Evolutionary conservation across 2,329 filamentous ascomycete genomes (phyloP), one percentile per base, ranked within the genome.

Genomic region (Aspergillus amoenus): DNA sequence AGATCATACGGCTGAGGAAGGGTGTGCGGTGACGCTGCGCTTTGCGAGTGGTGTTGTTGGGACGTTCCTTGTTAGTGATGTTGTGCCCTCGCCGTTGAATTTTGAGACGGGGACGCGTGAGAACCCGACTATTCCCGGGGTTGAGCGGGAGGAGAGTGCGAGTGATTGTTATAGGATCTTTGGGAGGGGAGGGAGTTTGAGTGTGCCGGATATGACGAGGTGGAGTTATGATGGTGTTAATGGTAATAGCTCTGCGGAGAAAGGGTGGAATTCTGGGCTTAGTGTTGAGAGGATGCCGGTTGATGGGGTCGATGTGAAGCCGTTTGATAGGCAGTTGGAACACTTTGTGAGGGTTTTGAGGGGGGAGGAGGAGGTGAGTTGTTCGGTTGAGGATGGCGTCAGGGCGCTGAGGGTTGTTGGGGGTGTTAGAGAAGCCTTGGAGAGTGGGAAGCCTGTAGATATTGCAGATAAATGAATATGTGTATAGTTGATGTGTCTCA

Each of bases 31-130:
- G 0, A 78, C 81, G 0, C 63, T 86, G 13, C 71, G 76, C 0
- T 87, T 86, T 63, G 73, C 73, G 1, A 81, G 76, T 2, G 84
- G 84, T 0, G 75, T 79, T 2, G 82, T 86, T 0, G 83, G 83
- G 0, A 84, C 81, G 0, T 86, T 86, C 62, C 56, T 87, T 3
- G 64, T 85, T 3, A 80, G 77, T 11, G 84, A 87, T 65, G 76
- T 77, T 7, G 74, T 77, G 0, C 77, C 81, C 0, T 80, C 78
- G 0, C 79, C 81, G 1, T 78, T 84, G 65, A 82, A 76, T 56
- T 86, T 85, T 48, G 84, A 86, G 65, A 69, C 76, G 2, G 83
- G 81, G 0, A 85, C 84, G 0, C 83, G 83, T 2, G 84, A 86
- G 69, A 86, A 85, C 57, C 81, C 83, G 0, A 66, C 74, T 1